Conservation (phyloP, 257 asterid species). For the Ajuga chamaepitys region DNA sequence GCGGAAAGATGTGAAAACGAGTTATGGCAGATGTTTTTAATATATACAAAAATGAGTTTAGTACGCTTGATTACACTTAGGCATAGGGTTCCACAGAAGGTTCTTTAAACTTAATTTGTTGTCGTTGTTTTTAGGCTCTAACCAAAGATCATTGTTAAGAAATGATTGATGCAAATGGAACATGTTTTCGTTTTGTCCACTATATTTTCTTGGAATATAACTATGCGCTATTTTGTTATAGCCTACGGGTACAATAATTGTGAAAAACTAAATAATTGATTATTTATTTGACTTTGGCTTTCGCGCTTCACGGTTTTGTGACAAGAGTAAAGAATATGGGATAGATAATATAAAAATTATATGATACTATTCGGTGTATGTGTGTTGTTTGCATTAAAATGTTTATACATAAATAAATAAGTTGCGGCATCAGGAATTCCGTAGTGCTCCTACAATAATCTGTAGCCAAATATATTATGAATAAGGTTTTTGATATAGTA, state of each 20-base stretch:
- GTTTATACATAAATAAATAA: no score
- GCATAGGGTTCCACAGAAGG: not conserved
- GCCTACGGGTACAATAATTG: no score
- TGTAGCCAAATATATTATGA: no score
- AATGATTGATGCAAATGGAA: not conserved
- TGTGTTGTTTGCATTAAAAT: no score
- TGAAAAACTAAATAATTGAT: no score
- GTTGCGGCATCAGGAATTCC: no score
- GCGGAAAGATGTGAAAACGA: conserved; percentile 56
- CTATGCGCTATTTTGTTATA: not conserved
- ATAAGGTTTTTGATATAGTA: no score
- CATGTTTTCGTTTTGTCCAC: not conserved
- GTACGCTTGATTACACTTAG: conserved; percentile 2
- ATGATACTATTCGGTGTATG: no score
- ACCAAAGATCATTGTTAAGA: not conserved
- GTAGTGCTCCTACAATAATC: no score
- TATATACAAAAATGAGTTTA: conserved; percentile 6
- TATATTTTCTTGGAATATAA: not conserved
- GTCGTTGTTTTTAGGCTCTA: not conserved
- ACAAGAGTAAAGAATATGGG: not conserved
- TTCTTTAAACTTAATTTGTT: not conserved
- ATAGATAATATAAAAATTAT: no score
- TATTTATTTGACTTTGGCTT: no score
- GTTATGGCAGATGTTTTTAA: not conserved
- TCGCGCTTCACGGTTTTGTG: not conserved